Evolutionary conservation across 768 basidiomycete genomes (phyloP).

Genomic region (Obba rivulosa): DNA sequence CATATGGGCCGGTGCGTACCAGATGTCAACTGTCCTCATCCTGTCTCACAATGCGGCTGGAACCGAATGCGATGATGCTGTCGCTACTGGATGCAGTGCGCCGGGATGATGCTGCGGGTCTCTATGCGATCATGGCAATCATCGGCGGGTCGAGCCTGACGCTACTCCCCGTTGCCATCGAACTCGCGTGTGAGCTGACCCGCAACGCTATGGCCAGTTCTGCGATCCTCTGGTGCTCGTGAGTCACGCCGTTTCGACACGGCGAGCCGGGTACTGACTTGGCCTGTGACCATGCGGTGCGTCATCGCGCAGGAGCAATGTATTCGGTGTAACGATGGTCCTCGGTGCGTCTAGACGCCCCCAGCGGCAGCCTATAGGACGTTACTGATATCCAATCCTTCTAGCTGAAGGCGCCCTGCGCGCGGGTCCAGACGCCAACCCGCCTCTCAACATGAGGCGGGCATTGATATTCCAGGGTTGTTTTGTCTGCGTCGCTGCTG

Average conservation of each 20-base stretch:
- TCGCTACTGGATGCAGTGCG: slow-evolving; percentile 39
- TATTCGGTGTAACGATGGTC: slow-evolving; percentile 57
- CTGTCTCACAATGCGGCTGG: background rate
- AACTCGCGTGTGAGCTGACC: slow-evolving; percentile 76
- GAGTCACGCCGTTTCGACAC: slow-evolving; percentile 22
- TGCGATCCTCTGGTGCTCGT: slow-evolving; percentile 74
- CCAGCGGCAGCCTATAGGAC: background rate
- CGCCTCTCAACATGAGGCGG: slow-evolving; percentile 69
- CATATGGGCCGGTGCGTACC: slow-evolving; percentile 69
- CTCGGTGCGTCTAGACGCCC: slow-evolving; percentile 39
- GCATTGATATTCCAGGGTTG: slow-evolving; percentile 64
- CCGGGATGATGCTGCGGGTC: slow-evolving; percentile 49
- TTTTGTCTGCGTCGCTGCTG: slow-evolving; percentile 35
- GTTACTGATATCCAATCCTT: background rate
- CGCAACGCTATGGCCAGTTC: slow-evolving; percentile 75
- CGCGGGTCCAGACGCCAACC: slow-evolving; percentile 50
- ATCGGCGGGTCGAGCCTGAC: slow-evolving; percentile 63
- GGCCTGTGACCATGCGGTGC: background rate
- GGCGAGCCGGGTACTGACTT: slow-evolving; percentile 1
- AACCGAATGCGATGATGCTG: background rate
- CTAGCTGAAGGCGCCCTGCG: slow-evolving; percentile 67
- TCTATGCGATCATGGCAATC: slow-evolving; percentile 65
- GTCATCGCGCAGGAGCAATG: slow-evolving; percentile 57
- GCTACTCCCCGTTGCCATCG: slow-evolving; percentile 71
- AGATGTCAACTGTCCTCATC: background rate